Percentiles rank a stretch among this genome's conserved stretches.
Conservation (phyloP, 1,284 basidiomycete genomes). For the Microbotryum intermedium region DNA sequence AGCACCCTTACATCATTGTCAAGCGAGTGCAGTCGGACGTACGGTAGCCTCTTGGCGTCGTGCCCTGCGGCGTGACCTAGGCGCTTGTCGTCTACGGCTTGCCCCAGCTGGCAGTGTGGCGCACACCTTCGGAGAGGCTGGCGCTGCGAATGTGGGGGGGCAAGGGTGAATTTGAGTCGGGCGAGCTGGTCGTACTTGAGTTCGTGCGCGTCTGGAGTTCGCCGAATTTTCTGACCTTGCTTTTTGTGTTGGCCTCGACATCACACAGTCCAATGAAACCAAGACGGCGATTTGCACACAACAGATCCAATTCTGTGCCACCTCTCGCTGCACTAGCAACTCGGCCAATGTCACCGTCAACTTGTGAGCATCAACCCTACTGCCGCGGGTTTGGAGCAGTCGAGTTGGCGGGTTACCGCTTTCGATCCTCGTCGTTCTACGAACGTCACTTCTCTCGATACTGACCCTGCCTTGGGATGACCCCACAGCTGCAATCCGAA, state of each 20-base stretch:
- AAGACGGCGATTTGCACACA: constrained; percentile 18
- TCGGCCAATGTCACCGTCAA: constrained; percentile 13
- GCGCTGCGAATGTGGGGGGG: no score
- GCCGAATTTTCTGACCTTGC: background rate
- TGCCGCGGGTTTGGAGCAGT: no score
- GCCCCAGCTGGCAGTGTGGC: no score
- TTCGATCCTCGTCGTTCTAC: no score
- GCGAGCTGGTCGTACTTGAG: no score
- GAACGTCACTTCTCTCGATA: background rate
- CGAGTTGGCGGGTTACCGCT: no score
- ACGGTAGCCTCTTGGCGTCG: no score
- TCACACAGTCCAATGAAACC: constrained; percentile 6
- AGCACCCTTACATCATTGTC: background rate
- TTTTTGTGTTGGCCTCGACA: background rate
- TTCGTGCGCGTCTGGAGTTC: no score
- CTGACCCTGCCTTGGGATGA: background rate
- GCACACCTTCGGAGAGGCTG: no score
- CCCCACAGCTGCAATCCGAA: constrained; percentile 14
- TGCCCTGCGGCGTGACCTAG: no score
- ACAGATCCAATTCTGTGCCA: constrained; percentile 12
- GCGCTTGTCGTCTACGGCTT: background rate
- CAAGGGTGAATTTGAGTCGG: no score
- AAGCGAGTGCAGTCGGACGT: no score
- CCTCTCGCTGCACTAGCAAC: background rate
- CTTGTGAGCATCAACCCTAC: constrained; percentile 5